Evolutionary conservation across 1,284 basidiomycete genomes (phyloP).

Genomic region (Neolentinus lepideus): DNA sequence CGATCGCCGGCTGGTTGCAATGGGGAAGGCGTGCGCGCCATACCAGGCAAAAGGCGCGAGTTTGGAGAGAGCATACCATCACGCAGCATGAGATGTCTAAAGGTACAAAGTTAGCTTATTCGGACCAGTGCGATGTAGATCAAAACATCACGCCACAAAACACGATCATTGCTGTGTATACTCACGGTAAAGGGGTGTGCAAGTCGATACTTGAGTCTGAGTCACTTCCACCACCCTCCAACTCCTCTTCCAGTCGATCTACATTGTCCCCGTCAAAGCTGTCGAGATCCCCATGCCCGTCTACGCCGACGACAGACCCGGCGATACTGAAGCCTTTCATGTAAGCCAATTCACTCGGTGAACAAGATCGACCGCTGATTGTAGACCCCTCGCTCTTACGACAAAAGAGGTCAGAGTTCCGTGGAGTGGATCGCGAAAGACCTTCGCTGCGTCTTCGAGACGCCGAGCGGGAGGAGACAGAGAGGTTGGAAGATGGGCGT

Average conservation of each 20-base stretch:
- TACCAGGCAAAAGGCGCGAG: conserved; percentile 54
- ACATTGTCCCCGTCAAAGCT: conserved; percentile 15
- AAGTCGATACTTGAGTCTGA: conserved; percentile 69
- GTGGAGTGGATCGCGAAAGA: not conserved
- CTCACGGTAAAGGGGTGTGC: conserved; percentile 72
- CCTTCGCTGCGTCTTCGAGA: not conserved
- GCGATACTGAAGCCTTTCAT: not conserved
- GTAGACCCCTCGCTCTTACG: not conserved
- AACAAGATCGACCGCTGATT: not conserved
- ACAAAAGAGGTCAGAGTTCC: not conserved
- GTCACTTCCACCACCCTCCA: conserved; percentile 36
- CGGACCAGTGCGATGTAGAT: not conserved
- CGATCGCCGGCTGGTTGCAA: conserved; percentile 17
- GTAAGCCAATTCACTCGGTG: not conserved
- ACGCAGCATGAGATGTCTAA: conserved; percentile 66
- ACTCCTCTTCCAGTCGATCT: conserved; percentile 22
- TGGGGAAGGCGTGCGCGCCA: conserved; percentile 19
- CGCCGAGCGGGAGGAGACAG: not conserved
- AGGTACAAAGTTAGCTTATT: not conserved
- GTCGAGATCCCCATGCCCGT: conserved; percentile 18
- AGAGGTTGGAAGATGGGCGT: not conserved
- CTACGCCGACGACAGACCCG: conserved; percentile 15
- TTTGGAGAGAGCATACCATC: conserved; percentile 69
- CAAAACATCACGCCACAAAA: conserved; percentile 5
- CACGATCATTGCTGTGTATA: conserved; percentile 14